phyloP scores from a whole-genome alignment of 306 rosid species.

The Castanospermum australe region DNA sequence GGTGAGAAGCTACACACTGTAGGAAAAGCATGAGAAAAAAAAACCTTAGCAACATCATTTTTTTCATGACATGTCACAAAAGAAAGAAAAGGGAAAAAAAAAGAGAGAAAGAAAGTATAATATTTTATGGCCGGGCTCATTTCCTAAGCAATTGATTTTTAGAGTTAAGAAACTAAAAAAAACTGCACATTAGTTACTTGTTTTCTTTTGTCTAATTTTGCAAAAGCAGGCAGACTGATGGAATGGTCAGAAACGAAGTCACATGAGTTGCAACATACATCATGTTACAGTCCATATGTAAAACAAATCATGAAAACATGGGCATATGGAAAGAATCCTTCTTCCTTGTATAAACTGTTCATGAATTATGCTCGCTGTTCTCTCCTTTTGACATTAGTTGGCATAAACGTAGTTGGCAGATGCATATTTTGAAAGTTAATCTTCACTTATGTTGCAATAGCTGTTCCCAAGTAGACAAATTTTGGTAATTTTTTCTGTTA shows the following conservation, averaged over 20 bases:
- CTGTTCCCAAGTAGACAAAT: neutral
- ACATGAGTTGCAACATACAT: neutral
- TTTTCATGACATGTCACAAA: neutral
- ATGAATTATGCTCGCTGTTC: neutral
- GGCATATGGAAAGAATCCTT: neutral
- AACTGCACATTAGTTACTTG: neutral
- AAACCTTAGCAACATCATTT: constrained; percentile 1
- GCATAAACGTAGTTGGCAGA: neutral
- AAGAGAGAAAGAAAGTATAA: neutral
- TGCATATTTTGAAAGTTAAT: neutral
- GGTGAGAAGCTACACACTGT: constrained; percentile 97
- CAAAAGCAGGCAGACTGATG: neutral
- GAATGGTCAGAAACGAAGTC: neutral
- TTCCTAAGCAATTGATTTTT: neutral
- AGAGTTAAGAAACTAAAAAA: neutral
- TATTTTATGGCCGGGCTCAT: neutral
- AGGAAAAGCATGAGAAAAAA: constrained; percentile 23
- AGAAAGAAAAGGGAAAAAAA: neutral
- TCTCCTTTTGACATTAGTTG: neutral
- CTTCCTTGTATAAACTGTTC: neutral
- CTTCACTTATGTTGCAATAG: neutral
- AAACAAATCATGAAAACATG: neutral
- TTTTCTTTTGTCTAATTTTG: neutral
- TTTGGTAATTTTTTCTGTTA: neutral
- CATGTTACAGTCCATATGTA: neutral